Evolutionary conservation across 345 rosid species (phyloP).

Genomic region (Draba incana): DNA sequence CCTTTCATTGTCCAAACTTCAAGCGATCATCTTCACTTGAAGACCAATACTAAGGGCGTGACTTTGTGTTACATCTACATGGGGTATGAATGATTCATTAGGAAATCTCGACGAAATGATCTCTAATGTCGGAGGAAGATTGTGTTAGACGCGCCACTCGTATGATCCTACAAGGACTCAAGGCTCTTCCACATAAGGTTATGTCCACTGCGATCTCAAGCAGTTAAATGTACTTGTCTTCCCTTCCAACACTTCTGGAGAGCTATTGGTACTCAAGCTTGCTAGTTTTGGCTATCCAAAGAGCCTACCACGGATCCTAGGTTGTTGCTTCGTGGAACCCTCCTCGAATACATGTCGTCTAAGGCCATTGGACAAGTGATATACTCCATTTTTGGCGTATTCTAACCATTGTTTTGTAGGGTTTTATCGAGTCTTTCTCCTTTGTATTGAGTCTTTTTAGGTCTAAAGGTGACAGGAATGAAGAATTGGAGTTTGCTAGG

Average conservation of each 20-base stretch:
- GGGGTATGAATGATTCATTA: slow-evolving; percentile 6
- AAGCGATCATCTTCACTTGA: not conserved
- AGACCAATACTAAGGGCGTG: not conserved
- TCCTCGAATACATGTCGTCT: not conserved
- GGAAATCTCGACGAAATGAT: slow-evolving; percentile 1
- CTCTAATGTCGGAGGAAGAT: not conserved
- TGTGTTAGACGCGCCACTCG: not conserved
- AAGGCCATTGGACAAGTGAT: not conserved
- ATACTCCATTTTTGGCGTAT: too few relatives aligned
- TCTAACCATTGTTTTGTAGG: too few relatives aligned
- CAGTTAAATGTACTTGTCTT: slow-evolving; percentile 1
- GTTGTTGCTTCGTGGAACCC: not conserved
- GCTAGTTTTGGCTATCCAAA: slow-evolving; percentile 4
- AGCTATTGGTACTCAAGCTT: slow-evolving; percentile 5
- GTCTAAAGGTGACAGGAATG: too few relatives aligned
- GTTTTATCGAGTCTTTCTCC: too few relatives aligned
- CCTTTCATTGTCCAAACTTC: too few relatives aligned
- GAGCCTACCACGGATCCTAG: slow-evolving; percentile 8
- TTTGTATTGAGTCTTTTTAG: too few relatives aligned
- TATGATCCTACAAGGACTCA: slow-evolving; percentile 18
- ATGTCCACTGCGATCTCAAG: slow-evolving; percentile 9
- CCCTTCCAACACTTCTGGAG: not conserved
- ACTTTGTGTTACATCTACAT: slow-evolving; percentile 14
- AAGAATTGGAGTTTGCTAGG: too few relatives aligned
- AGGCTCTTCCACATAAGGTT: slow-evolving; percentile 15